Percentiles rank a stretch among this genome's conserved stretches.
These are phyloP conservation scores for Ganoderma sp. DNA, from an alignment of 1,284 basidiomycete species.

Conservation along the genomic window DNA sequence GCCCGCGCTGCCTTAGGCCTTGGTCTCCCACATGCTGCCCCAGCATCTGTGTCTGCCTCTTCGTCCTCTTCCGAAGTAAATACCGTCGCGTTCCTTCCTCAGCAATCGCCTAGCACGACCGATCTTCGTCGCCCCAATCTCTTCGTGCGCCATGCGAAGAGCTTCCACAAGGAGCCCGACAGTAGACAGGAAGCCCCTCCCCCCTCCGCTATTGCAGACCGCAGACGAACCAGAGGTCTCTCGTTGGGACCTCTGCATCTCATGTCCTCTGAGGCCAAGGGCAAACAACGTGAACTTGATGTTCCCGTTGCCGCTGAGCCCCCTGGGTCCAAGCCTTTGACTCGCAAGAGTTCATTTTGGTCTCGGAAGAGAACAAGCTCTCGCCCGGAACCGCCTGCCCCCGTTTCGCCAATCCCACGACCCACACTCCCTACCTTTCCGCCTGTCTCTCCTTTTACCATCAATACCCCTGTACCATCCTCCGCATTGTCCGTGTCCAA, in stretches of 20 bases:
- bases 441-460: constrained; percentile 58
- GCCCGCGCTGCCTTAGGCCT: constrained; percentile 65
- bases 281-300: constrained; percentile 36
- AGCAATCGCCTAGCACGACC: constrained; percentile 31
- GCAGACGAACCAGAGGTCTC: constrained; percentile 49
- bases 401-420: constrained; percentile 36
- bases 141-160: constrained; percentile 52
- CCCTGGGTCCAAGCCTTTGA: constrained; percentile 45
- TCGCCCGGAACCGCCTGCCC: constrained; percentile 31
- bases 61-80: constrained; percentile 49
- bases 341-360: constrained; percentile 64
- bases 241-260: constrained; percentile 53
- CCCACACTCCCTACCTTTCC: constrained; percentile 55
- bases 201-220: constrained; percentile 40
- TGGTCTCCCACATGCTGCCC: constrained; percentile 59
- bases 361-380: constrained; percentile 47
- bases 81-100: constrained; percentile 45
- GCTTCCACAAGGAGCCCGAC: constrained; percentile 48
- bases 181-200: constrained; percentile 27
- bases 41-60: constrained; percentile 49
- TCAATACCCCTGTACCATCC: constrained; percentile 44
- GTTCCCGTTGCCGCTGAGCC: constrained; percentile 12
- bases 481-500: constrained; percentile 24
- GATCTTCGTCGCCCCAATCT: constrained; percentile 23
- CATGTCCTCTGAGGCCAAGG: constrained; percentile 47